Conservation (phyloP, 805 yeast species). For the Starmerella apis region DNA sequence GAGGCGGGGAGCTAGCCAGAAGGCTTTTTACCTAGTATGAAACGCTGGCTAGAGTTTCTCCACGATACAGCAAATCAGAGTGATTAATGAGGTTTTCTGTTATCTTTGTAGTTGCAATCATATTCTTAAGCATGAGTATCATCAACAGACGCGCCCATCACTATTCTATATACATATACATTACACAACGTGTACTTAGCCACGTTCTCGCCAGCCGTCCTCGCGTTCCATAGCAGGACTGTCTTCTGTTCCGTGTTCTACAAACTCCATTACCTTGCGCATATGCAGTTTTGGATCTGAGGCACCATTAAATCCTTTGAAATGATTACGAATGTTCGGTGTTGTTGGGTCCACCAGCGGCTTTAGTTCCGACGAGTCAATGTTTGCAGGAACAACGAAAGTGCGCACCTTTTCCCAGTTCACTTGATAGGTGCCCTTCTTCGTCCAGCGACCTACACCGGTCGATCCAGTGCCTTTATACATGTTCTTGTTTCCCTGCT, state of each 20-base stretch:
- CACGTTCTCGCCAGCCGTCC: constrained; percentile 26
- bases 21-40: too few relatives aligned
- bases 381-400: constrained; percentile 63
- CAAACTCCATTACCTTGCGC: constrained; percentile 61
- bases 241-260: constrained; percentile 50
- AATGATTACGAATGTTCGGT: constrained; percentile 59
- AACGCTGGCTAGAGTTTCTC: too few relatives aligned
- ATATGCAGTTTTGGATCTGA: constrained; percentile 64
- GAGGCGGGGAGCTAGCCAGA: too few relatives aligned
- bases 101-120: too few relatives aligned
- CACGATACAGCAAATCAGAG: too few relatives aligned
- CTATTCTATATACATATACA: too few relatives aligned
- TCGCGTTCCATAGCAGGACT: constrained; percentile 26
- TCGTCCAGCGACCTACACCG: constrained; percentile 76
- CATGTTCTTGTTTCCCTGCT: constrained; percentile 85
- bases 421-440: constrained; percentile 62
- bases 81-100: too few relatives aligned
- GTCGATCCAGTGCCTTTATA: constrained; percentile 96
- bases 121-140: too few relatives aligned
- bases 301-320: constrained; percentile 59
- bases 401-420: constrained; percentile 84
- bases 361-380: constrained; percentile 38
- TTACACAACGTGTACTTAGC: constrained; percentile 8
- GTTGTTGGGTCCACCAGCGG: constrained; percentile 70
- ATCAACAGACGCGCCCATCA: not conserved